Evolutionary conservation across 176 grass and related monocot genomes (phyloP).

Genomic region (Eremochloa ophiuroides): DNA sequence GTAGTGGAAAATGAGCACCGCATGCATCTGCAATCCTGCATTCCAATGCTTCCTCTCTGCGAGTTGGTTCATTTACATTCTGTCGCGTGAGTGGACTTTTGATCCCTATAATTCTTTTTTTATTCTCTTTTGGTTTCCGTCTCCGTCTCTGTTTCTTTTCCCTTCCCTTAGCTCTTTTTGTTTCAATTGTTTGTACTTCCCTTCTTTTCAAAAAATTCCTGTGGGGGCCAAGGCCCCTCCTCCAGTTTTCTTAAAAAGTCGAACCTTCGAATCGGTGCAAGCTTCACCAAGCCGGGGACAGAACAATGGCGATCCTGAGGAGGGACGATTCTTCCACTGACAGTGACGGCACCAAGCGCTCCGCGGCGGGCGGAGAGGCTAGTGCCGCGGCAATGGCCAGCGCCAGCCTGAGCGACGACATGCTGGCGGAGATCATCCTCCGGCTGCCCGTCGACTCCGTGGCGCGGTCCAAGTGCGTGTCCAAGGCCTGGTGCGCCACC

Average conservation of each 20-base stretch:
- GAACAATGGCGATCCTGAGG: not conserved
- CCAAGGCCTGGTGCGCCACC: slow-evolving; percentile 47
- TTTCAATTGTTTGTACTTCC: no score
- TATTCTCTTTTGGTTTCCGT: no score
- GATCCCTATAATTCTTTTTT: no score
- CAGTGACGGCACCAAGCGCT: not conserved
- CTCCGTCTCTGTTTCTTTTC: no score
- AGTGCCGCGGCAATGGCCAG: not conserved
- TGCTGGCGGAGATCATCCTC: slow-evolving; percentile 50
- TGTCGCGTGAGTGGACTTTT: not conserved
- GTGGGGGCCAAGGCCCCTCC: no score
- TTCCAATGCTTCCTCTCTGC: not conserved
- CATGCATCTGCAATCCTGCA: not conserved
- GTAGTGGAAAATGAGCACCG: not conserved
- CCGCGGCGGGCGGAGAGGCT: not conserved
- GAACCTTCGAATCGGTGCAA: not conserved
- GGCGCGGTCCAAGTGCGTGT: slow-evolving; percentile 51
- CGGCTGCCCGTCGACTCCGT: slow-evolving; percentile 46
- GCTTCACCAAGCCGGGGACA: not conserved
- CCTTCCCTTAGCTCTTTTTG: no score
- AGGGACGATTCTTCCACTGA: not conserved
- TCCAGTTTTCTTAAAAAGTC: no score
- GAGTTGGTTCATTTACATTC: not conserved
- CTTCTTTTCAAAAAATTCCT: no score
- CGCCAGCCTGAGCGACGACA: slow-evolving; percentile 27